Percentiles rank a stretch among this genome's conserved stretches.
phyloP scores from a whole-genome alignment of 2,329 filamentous ascomycete species.

The Colletotrichum sp. region DNA sequence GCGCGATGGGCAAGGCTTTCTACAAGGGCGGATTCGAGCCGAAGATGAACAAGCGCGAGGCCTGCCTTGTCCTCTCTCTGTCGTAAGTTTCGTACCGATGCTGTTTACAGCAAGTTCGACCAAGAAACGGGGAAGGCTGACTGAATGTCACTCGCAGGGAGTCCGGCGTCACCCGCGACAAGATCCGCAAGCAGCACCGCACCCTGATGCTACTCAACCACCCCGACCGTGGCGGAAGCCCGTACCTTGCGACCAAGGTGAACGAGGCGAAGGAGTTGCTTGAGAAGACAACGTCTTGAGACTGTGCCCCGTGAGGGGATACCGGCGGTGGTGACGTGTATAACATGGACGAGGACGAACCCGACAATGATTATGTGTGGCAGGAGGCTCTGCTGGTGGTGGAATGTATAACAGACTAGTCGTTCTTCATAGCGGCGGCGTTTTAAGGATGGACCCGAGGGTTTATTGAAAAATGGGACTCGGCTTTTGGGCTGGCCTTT shows the following conservation, averaged over 20 bases:
- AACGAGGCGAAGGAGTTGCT: conserved; percentile 98
- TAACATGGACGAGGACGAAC: background rate
- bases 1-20: conserved; percentile 85
- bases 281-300: conserved; percentile 67
- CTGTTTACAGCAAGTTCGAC: background rate
- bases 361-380: background rate
- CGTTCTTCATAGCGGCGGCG: conserved; percentile 50
- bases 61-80: conserved; percentile 86
- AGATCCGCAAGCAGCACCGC: conserved; percentile 93
- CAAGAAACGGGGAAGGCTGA: background rate
- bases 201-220: conserved; percentile 98
- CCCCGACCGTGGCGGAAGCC: conserved; percentile 94
- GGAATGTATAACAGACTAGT: conserved; percentile 37
- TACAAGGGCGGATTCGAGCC: conserved; percentile 99
- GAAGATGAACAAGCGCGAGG: conserved; percentile 92
- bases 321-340: background rate
- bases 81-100: conserved; percentile 60
- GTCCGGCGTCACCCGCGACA: conserved; percentile 85
- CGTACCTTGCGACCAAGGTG: conserved; percentile 95
- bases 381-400: conserved; percentile 5
- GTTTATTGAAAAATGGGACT: background rate
- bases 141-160: conserved; percentile 61
- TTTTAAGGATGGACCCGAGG: conserved; percentile 25
- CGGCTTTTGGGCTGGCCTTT: background rate
- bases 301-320: background rate